A percentile compares a stretch with the other conserved stretches of the same genome.
Conservation (phyloP, 768 basidiomycete species). For the Mycena vulgaris region DNA sequence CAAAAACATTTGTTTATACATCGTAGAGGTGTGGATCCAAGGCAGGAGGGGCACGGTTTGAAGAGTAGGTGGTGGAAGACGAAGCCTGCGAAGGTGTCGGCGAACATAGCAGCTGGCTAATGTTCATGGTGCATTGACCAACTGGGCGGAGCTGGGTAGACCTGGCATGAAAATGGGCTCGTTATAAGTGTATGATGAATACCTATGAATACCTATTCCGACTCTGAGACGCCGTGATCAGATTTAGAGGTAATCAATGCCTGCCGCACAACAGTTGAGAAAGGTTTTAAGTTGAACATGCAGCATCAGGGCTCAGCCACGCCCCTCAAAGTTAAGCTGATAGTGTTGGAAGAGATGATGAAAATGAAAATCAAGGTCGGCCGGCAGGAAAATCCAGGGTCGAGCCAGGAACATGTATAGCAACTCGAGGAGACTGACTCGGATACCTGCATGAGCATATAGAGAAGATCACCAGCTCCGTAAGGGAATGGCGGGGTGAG, state of each 20-base stretch:
- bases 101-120: slow-evolving; percentile 36
- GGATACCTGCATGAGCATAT: slow-evolving; percentile 15
- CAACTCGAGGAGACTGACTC: neutral
- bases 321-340: slow-evolving; percentile 34
- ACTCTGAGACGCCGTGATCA: slow-evolving; percentile 30
- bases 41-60: neutral
- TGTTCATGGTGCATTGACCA: slow-evolving; percentile 31
- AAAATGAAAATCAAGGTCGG: slow-evolving; percentile 24
- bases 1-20: slow-evolving; percentile 5
- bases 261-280: slow-evolving; percentile 29
- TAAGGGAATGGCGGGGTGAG: slow-evolving; percentile 35
- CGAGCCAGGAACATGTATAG: slow-evolving; percentile 27
- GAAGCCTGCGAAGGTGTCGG: slow-evolving; percentile 18
- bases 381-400: slow-evolving; percentile 21
- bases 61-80: neutral
- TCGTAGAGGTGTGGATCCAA: slow-evolving; percentile 13
- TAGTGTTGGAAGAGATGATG: slow-evolving; percentile 26
- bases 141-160: neutral
- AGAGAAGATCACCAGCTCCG: slow-evolving; percentile 5
- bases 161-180: neutral
- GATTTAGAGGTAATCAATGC: slow-evolving; percentile 22
- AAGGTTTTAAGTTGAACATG: slow-evolving; percentile 32
- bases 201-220: slow-evolving; percentile 10
- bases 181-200: slow-evolving; percentile 25
- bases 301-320: slow-evolving; percentile 30